phyloP scores from a whole-genome alignment of 2,329 filamentous ascomycete species.

The Sclerotinia glacialis region DNA sequence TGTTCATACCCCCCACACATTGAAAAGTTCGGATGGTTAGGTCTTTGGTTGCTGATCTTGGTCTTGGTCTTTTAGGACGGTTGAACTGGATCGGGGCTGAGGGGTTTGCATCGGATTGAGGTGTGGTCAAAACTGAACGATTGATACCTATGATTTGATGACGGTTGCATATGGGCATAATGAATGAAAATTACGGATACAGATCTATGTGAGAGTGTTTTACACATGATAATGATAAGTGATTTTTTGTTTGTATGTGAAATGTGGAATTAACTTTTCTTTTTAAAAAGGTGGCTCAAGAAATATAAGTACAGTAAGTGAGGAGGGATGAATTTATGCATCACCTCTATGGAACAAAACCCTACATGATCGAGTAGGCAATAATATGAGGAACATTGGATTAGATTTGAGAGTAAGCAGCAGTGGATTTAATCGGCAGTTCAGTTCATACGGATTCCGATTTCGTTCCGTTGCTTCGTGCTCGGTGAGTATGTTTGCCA shows the following conservation, averaged over 20 bases:
- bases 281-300: too few relatives aligned
- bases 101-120: constrained; percentile 9
- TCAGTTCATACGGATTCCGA: too few relatives aligned
- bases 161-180: constrained; percentile 18
- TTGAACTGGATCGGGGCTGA: constrained; percentile 1
- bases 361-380: too few relatives aligned
- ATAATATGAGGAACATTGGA: too few relatives aligned
- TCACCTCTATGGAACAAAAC: too few relatives aligned
- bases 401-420: too few relatives aligned
- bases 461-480: too few relatives aligned
- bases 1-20: constrained; percentile 21
- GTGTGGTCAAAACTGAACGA: constrained; percentile 2
- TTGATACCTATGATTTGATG: constrained; percentile 19
- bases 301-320: too few relatives aligned
- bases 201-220: not conserved
- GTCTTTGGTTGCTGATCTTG: constrained; percentile 19
- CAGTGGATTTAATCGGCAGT: too few relatives aligned
- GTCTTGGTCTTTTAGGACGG: constrained; percentile 19
- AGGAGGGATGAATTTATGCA: too few relatives aligned
- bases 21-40: constrained; percentile 19
- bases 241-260: not conserved
- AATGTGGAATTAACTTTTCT: not conserved
- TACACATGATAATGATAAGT: not conserved
- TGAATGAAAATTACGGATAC: constrained; percentile 17
- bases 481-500: too few relatives aligned